Evolutionary conservation across 1,139 yeast species (phyloP), one percentile per base, ranked within the genome.

Genomic region (Diutina pseudorugosa): DNA sequence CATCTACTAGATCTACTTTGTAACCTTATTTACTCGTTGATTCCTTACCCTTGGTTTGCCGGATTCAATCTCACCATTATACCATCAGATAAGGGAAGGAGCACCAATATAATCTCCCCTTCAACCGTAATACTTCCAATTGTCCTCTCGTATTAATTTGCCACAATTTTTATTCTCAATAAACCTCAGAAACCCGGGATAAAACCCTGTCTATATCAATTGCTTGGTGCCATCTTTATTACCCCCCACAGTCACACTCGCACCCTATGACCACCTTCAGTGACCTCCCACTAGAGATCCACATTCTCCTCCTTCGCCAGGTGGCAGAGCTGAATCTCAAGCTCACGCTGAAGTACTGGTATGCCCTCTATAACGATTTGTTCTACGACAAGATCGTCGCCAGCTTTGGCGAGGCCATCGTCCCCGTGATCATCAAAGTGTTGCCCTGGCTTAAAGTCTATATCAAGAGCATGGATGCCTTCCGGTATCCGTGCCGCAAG

Each of bases 221-320:
- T 4, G 3, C n/a, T 30, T 11, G 14, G 2, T 2, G 36, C 16
- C 14, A 5, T 11, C n/a, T 30, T 5, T 30, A 14, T 11, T 30
- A 14, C 36, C 36, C 36, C 36, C 36, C 36, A 2, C 6, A 30
- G 36, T 14, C 36, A 30, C 36, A 6, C 20, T 16, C 42, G 18
- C 42, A 41, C 44, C 25, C 16, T 7, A 9, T 41, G 44, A 20
- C 41, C 40, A 25, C 42, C 18, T 18, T 45, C 12, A 36, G 19
- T 19, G 23, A 59, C 19, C 68, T 81, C 43, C 86, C 86, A 2
- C 57, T 71, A 14, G 87, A 82, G 60, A 70, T 82, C 20, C 74
- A 77, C 52, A 67, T 72, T 27, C 60, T 66, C 53, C 60, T 81
- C 25, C 62, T 80, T 23, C 57, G 59, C 36, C 64, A 67, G 36